Evolutionary conservation across 805 yeast species (phyloP).

Genomic region (Starmera dryadoides): DNA sequence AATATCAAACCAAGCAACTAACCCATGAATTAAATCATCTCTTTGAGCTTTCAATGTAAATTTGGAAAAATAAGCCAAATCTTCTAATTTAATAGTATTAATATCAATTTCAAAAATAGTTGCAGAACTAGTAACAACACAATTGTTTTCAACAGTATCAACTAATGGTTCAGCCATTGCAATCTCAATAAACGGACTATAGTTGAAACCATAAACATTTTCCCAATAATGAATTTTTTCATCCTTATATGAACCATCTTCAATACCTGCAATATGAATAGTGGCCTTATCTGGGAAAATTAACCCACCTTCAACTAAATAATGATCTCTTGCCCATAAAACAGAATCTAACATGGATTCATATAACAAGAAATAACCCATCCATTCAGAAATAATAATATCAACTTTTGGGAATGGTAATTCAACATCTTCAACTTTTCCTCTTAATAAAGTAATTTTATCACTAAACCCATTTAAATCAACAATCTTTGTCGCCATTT

Average conservation of each 20-base stretch:
- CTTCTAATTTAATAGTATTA: constrained; percentile 79
- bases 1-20: constrained; percentile 92
- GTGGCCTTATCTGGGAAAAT: constrained; percentile 93
- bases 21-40: constrained; percentile 80
- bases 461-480: constrained; percentile 77
- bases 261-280: constrained; percentile 85
- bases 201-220: constrained; percentile 95
- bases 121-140: constrained; percentile 67
- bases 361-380: constrained; percentile 94
- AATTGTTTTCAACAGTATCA: constrained; percentile 79
- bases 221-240: constrained; percentile 94
- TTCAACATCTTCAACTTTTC: constrained; percentile 88
- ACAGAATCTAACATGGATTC: constrained; percentile 99
- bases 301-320: constrained; percentile 70
- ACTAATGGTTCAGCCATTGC: constrained; percentile 94
- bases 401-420: constrained; percentile 87
- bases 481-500: constrained; percentile 88
- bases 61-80: constrained; percentile 66
- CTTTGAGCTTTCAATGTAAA: constrained; percentile 70
- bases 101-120: constrained; percentile 78
- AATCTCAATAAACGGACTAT: constrained; percentile 77
- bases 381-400: constrained; percentile 96
- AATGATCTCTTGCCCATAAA: constrained; percentile 86
- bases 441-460: constrained; percentile 81
- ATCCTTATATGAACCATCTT: constrained; percentile 85